Conservation (phyloP, 768 basidiomycete genomes). For the Boletus rubroflammeus region DNA sequence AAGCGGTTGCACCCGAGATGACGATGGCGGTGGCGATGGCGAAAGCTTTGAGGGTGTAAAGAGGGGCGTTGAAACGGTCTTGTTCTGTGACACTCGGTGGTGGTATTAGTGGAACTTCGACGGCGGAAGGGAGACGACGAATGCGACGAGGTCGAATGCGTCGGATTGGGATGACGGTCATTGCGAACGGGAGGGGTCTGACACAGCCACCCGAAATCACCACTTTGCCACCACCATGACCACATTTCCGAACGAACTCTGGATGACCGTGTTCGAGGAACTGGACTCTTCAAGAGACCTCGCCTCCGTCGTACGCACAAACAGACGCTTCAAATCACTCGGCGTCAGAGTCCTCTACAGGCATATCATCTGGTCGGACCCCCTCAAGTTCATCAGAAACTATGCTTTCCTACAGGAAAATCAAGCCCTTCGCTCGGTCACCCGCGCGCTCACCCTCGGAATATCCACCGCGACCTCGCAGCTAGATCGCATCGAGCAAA, state of each 20-base stretch:
- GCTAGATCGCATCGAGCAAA: constrained; percentile 27
- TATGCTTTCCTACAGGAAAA: constrained; percentile 15
- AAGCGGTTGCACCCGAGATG: constrained; percentile 39
- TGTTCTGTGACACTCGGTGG: background rate
- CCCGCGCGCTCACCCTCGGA: constrained; percentile 25
- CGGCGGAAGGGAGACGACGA: background rate
- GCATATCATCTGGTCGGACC: constrained; percentile 33
- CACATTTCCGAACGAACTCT: constrained; percentile 36
- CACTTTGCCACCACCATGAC: constrained; percentile 18
- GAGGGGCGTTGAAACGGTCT: constrained; percentile 44
- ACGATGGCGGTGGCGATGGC: constrained; percentile 63
- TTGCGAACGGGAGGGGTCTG: too few species aligned
- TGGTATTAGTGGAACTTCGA: too few species aligned
- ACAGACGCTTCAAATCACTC: constrained; percentile 30
- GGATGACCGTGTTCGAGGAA: constrained; percentile 37
- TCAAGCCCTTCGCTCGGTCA: constrained; percentile 5
- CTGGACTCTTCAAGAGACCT: constrained; percentile 31
- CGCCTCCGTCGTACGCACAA: constrained; percentile 30
- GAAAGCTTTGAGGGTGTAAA: constrained; percentile 62
- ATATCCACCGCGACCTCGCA: constrained; percentile 22
- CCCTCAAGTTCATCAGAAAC: constrained; percentile 27
- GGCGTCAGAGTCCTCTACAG: constrained; percentile 32
- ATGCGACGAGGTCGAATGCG: background rate
- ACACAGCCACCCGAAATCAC: too few species aligned
- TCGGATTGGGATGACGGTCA: background rate